Evolutionary conservation across 1,284 basidiomycete genomes (phyloP).

Genomic region (Ganoderma leucocontextum): DNA sequence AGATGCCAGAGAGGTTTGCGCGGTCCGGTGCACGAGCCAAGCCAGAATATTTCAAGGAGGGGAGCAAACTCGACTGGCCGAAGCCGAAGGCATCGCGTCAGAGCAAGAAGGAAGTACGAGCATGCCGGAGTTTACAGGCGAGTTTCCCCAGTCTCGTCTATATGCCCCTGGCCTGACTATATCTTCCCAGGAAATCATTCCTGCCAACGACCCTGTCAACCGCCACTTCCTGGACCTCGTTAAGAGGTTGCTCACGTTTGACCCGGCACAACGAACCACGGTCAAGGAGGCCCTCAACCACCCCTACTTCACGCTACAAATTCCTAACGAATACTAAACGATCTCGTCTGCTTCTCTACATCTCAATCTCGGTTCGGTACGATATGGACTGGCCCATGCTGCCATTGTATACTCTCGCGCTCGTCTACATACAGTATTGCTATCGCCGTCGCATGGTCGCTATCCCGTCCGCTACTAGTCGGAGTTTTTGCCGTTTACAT

Average conservation of each 20-base stretch:
- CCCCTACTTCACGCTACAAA: constrained; percentile 79
- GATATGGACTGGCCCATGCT: constrained; percentile 41
- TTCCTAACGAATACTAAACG: constrained; percentile 52
- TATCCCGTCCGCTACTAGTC: constrained; percentile 37
- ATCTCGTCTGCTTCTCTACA: constrained; percentile 27
- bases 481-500: constrained; percentile 32
- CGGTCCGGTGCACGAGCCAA: constrained; percentile 77
- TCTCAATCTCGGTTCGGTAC: constrained; percentile 33
- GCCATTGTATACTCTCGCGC: constrained; percentile 41
- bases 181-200: constrained; percentile 81
- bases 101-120: constrained; percentile 93
- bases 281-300: constrained; percentile 90
- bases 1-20: constrained; percentile 90
- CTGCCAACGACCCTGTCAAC: constrained; percentile 74
- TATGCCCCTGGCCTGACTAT: constrained; percentile 9
- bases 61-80: constrained; percentile 89
- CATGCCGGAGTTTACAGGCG: constrained; percentile 83
- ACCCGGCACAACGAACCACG: constrained; percentile 86
- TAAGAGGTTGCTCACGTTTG: constrained; percentile 88
- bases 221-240: constrained; percentile 89
- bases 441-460: constrained; percentile 40
- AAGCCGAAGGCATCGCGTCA: constrained; percentile 87
- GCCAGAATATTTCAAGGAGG: constrained; percentile 93
- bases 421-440: constrained; percentile 42
- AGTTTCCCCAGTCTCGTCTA: constrained; percentile 37